Evolutionary conservation across 2,329 filamentous ascomycete species (phyloP), one percentile per base, ranked within the genome.

Genomic region (Ophiostoma sp.): DNA sequence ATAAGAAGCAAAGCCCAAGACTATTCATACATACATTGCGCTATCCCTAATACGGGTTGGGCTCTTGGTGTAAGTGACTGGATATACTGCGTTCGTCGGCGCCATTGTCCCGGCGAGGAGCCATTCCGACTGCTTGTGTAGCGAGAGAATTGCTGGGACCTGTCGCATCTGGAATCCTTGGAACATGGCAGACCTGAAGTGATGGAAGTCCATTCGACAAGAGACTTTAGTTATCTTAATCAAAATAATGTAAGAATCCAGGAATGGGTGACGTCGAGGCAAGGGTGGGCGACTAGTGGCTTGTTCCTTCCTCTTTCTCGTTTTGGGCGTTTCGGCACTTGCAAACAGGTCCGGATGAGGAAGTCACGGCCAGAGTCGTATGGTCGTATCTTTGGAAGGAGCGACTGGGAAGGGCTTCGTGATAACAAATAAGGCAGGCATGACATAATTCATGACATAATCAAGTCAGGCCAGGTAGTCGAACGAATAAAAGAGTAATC

Each of bases 311-410:
- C 49, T 40, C 55, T 38, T 36, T 58, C 4, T 18, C 11, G 27
- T 60, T 60, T 60, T 38, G 55, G 38, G 5, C 14, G 27, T 12
- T 60, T 60, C 55, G 55, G 55, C 55, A 60, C 55, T 60, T 60
- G 55, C 4, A 60, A 38, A 38, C 27, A 14, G 55, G 55, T 11
- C 36, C 7, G 27, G 11, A 27, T n/a, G 1, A 27, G 49, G 49
- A 27, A 55, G 49, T 27, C 49, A 27, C 49, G n/a, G 27, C 12
- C 18, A 18, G 18, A 55, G 18, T 55, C 49, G 49, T 55, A 12
- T 11, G 18, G 18, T 8, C 49, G 49, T 55, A 12, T 11, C 8
- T 7, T 8, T 27, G 49, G n/a, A 27, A 55, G n/a, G 49, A 52
- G 5, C 5, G 45, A 45, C 5, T 45, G 14, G 47, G 5, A 6